Conservation (phyloP, 805 yeast species). For the Kodamaea neixiangensis region DNA sequence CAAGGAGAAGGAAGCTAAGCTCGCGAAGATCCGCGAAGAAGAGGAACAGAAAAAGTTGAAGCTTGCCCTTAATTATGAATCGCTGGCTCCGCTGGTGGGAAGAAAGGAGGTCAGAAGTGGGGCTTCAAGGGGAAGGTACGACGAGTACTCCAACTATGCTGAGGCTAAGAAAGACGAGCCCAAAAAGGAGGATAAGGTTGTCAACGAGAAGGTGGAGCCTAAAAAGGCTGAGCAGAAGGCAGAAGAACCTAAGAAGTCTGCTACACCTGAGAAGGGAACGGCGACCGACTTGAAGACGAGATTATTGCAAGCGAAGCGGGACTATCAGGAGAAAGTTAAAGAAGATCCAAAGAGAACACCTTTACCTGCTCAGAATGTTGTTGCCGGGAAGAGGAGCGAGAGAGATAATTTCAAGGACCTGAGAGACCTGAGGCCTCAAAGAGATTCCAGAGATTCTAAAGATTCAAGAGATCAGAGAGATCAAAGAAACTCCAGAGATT, state of each 20-base stretch:
- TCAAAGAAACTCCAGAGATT: conserved; percentile 14
- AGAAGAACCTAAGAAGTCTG: not conserved
- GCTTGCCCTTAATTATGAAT: conserved; percentile 13
- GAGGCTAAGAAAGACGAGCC: not conserved
- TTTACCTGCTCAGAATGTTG: conserved; percentile 23
- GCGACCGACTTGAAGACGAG: conserved; percentile 20
- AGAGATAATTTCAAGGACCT: conserved; percentile 1
- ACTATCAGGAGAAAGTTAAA: conserved; percentile 15
- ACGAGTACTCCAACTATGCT: conserved; percentile 28
- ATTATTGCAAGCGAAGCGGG: conserved; percentile 26
- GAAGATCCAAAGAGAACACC: conserved; percentile 19
- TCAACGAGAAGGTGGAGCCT: conserved; percentile 9
- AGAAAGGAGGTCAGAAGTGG: conserved; percentile 14
- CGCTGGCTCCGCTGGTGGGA: conserved; percentile 8
- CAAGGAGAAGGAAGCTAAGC: conserved; percentile 16
- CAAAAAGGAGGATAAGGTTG: conserved; percentile 10
- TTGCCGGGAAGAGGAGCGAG: not conserved
- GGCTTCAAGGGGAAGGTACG: conserved; percentile 30
- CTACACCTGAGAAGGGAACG: conserved; percentile 1
- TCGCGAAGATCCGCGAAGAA: conserved; percentile 7
- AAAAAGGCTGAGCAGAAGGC: conserved; percentile 4
- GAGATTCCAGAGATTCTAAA: conserved; percentile 22
- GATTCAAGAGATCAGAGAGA: conserved; percentile 16
- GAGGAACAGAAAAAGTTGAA: conserved; percentile 14
- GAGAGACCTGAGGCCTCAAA: conserved; percentile 13